A percentile compares a stretch with the other conserved stretches of the same genome.
These are phyloP conservation scores for Hemisphaericaspora lyxosophila DNA, from an alignment of 1,139 yeast species.

Conservation along the genomic window DNA sequence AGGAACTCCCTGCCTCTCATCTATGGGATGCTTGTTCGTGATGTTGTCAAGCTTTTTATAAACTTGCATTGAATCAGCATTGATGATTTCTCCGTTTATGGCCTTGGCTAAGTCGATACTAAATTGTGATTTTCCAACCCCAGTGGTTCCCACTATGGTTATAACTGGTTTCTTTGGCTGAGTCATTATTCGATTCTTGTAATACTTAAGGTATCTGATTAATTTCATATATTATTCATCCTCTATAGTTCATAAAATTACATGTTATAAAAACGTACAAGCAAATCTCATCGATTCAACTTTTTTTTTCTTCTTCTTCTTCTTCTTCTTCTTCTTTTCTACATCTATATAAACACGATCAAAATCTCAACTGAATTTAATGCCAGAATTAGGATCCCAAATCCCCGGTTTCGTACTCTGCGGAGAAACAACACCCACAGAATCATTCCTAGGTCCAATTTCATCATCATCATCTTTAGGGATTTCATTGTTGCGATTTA, in stretches of 20 bases:
- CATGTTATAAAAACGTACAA: too few relatives aligned
- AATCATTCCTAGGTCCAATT: neutral
- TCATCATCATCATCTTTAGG: neutral
- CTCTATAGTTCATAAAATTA: neutral
- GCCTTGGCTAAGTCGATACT: slow-evolving; percentile 76
- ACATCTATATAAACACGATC: too few relatives aligned
- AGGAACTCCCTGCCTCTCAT: slow-evolving; percentile 67
- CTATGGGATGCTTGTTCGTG: slow-evolving; percentile 87
- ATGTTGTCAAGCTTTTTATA: slow-evolving; percentile 71
- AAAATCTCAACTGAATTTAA: slow-evolving; percentile 32
- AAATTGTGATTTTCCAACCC: slow-evolving; percentile 94
- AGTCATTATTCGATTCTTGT: slow-evolving; percentile 25
- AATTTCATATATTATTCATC: neutral
- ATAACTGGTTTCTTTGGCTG: slow-evolving; percentile 45
- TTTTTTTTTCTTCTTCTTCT: too few relatives aligned
- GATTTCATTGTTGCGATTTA: slow-evolving; percentile 1
- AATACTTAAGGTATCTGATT: slow-evolving; percentile 19
- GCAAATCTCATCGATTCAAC: neutral
- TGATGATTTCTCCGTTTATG: slow-evolving; percentile 84
- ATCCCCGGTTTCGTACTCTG: slow-evolving; percentile 16
- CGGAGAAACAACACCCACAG: slow-evolving; percentile 12
- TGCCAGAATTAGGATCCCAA: slow-evolving; percentile 36
- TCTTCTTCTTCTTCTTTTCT: too few relatives aligned
- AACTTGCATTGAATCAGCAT: slow-evolving; percentile 97
- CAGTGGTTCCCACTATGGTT: slow-evolving; percentile 92